Base-by-base conservation (phyloP, 2,329 filamentous ascomycete species). In the Byssoonygena ceratinophila region DNA sequence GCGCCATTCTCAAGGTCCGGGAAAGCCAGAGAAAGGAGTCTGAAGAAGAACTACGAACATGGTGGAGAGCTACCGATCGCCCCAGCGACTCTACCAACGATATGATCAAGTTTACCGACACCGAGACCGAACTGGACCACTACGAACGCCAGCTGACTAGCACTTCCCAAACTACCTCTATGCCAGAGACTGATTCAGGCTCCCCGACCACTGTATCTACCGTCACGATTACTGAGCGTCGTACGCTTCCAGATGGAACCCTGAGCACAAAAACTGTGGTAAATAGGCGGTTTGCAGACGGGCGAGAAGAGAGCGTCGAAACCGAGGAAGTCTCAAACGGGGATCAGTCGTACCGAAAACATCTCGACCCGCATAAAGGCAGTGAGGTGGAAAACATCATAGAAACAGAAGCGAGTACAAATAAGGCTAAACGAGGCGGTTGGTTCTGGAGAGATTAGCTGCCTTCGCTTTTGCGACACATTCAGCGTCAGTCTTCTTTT, bases 211-310 rank as follows among this genome's bases (percentile, higher is more conserved):
- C 83, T 1, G 63, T 82, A 1, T 79, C 78, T 0, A 80, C 77
- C 1, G 65, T 79, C 39, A 81, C 76, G 0, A 79, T 73, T 0
- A 82, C 78, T 1, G 74, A 80, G 56, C 76, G 76, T 2, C 74
- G 70, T 3, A 74, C 73, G 1, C 66, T 76, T 1, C 69, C 77
- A 0, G 79, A 83, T 61, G 80, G 80, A 11, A 77, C 75, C 0
- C 66, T 81, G 1, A 75, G 76, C 7, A 82, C 76, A 0, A 80
- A 76, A 58, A 73, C 75, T 1, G 67, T 80, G 8, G 66, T 79
- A 14, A 82, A 78, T 56, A 78, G 76, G 59, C 71, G 76, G 2
- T 83, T 81, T 59, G 69, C 76, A 1, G 79, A 83, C 66, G 80
- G 80, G 0, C 70, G 73, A 2, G 80, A 82, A 60, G 79, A 82